Evolutionary conservation across 192 early-diverging fungal genomes (phyloP).

Genomic region (Umbelopsis vinacea): DNA sequence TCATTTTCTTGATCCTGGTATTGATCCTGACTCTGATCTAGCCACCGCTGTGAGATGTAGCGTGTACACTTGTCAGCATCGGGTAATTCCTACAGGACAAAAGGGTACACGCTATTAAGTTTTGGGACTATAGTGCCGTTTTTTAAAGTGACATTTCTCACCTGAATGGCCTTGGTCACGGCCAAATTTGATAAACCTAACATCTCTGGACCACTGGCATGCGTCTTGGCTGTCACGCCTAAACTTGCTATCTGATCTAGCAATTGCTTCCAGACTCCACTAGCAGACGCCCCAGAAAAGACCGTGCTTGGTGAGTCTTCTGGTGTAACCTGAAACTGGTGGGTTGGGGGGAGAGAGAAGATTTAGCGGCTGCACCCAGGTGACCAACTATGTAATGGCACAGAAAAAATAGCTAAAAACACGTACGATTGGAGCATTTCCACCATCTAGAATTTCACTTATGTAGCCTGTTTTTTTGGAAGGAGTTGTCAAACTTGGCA

Average conservation of each 20-base stretch:
- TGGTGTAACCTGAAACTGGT: conserved; percentile 69
- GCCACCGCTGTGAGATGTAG: conserved; percentile 40
- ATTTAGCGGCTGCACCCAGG: background rate
- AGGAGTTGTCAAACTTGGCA: conserved; percentile 58
- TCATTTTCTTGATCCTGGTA: background rate
- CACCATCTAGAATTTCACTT: conserved; percentile 71
- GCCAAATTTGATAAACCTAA: conserved; percentile 68
- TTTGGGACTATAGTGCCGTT: background rate
- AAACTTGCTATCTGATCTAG: conserved; percentile 61
- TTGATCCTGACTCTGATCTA: background rate
- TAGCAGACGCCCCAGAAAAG: conserved; percentile 65
- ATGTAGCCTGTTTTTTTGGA: conserved; percentile 60
- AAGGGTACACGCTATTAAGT: background rate
- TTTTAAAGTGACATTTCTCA: conserved; percentile 37
- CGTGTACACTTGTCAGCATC: conserved; percentile 36
- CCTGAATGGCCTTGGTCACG: conserved; percentile 75
- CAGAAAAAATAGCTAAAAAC: background rate
- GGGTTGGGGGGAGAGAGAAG: background rate
- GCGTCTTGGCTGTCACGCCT: conserved; percentile 70
- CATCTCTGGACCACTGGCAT: conserved; percentile 75
- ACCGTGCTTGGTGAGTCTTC: conserved; percentile 65
- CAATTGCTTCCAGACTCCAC: conserved; percentile 73
- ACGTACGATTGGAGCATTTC: conserved; percentile 57
- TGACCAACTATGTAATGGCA: background rate
- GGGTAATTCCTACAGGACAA: conserved; percentile 26